Evolutionary conservation across 176 grass and related monocot genomes (phyloP).

Genomic region (Canna indica): DNA sequence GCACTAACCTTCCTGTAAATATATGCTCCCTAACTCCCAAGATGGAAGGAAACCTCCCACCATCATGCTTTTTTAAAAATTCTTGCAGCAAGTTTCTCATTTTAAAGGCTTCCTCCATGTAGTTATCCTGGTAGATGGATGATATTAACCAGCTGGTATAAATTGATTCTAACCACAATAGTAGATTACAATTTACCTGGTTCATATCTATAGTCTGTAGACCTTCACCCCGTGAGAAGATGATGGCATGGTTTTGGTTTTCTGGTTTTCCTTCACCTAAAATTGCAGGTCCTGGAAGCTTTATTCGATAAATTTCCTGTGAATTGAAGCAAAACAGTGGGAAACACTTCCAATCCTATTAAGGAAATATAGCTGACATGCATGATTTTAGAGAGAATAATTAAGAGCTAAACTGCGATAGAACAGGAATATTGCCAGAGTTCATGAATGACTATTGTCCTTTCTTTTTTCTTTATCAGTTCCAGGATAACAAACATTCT

Average conservation of each 20-base stretch:
- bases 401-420: too few relatives aligned
- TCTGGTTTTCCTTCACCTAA: constrained; percentile 95
- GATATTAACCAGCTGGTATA: background rate
- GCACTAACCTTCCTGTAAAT: constrained; percentile 80
- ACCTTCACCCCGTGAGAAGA: constrained; percentile 93
- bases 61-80: constrained; percentile 56
- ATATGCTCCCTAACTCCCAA: constrained; percentile 96
- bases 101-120: constrained; percentile 97
- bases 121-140: constrained; percentile 67
- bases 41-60: constrained; percentile 64
- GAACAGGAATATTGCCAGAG: too few relatives aligned
- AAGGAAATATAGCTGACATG: background rate
- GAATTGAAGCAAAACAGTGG: constrained; percentile 26
- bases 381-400: background rate
- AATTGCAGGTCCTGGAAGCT: constrained; percentile 75
- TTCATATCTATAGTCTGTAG: constrained; percentile 98
- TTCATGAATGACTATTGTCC: too few relatives aligned
- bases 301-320: constrained; percentile 90
- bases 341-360: background rate
- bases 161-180: background rate
- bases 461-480: too few relatives aligned
- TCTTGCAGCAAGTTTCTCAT: constrained; percentile 96
- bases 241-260: constrained; percentile 98
- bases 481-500: too few relatives aligned
- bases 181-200: constrained; percentile 47